Evolutionary conservation across 2,329 filamentous ascomycete genomes (phyloP).

Genomic region (Neoarthrinium moseri): DNA sequence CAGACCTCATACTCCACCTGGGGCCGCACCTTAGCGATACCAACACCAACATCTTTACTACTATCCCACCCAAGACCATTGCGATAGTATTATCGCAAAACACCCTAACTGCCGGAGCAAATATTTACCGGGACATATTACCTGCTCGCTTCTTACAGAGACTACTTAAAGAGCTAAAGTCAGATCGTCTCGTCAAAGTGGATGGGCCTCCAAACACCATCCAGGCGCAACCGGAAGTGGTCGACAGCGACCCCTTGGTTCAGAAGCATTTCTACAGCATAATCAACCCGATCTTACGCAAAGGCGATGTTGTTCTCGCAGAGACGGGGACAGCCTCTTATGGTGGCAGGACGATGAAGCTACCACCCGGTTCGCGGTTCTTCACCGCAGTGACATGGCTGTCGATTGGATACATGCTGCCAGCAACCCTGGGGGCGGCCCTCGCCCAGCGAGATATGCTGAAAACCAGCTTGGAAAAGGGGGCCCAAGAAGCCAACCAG

Average conservation of each 20-base stretch:
- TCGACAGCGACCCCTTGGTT: not conserved
- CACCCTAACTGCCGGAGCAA: not conserved
- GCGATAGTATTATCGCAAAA: constrained; percentile 14
- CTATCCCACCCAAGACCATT: constrained; percentile 30
- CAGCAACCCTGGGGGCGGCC: constrained; percentile 53
- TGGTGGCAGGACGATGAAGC: constrained; percentile 48
- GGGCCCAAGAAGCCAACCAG: no score
- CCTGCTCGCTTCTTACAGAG: not conserved
- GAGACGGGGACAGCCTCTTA: constrained; percentile 59
- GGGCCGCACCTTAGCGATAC: constrained; percentile 45
- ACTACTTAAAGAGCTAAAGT: not conserved
- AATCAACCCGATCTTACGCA: constrained; percentile 43
- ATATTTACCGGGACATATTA: not conserved
- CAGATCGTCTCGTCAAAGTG: not conserved
- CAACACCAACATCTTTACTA: constrained; percentile 40
- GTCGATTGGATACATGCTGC: constrained; percentile 61
- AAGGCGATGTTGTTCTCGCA: constrained; percentile 54
- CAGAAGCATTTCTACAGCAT: constrained; percentile 48
- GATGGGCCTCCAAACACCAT: not conserved
- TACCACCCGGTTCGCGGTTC: constrained; percentile 46
- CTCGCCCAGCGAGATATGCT: constrained; percentile 50
- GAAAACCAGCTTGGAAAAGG: no score
- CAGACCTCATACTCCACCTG: constrained; percentile 45
- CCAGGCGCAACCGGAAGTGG: not conserved
- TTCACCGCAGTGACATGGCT: constrained; percentile 56